phyloP scores from a whole-genome alignment of 2,329 filamentous ascomycete genomes.

The Metarhizium sp. region DNA sequence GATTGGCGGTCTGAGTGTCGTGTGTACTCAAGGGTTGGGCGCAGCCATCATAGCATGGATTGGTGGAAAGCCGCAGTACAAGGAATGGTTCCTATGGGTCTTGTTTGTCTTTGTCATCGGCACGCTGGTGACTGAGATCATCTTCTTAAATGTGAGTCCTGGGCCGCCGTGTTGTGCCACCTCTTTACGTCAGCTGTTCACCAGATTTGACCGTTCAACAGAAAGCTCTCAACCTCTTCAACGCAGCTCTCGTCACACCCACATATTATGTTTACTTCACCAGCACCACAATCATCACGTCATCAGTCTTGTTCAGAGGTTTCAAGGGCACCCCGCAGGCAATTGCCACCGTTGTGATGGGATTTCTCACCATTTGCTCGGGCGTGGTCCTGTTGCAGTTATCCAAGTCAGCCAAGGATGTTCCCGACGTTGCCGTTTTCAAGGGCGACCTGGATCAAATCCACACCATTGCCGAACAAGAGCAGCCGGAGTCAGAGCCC shows the following conservation, averaged over 20 bases:
- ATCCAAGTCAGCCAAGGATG: conserved; percentile 97
- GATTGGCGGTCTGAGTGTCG: conserved; percentile 88
- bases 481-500: conserved; percentile 92
- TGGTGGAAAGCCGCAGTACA: conserved; percentile 77
- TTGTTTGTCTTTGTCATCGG: conserved; percentile 79
- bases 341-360: conserved; percentile 84
- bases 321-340: conserved; percentile 78
- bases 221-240: conserved; percentile 98
- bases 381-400: conserved; percentile 88
- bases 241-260: conserved; percentile 90
- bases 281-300: conserved; percentile 88
- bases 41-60: conserved; percentile 85
- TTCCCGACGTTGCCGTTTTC: conserved; percentile 88
- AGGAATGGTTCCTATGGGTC: conserved; percentile 95
- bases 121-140: conserved; percentile 88
- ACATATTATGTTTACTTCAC: conserved; percentile 99
- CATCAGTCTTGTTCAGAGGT: conserved; percentile 82
- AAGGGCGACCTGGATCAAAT: conserved; percentile 90
- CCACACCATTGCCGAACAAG: conserved; percentile 87
- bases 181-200: neutral
- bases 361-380: conserved; percentile 87
- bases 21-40: conserved; percentile 86
- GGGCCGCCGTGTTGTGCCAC: neutral
- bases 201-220: conserved; percentile 25
- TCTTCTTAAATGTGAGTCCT: conserved; percentile 78